Percentiles rank a stretch among this genome's conserved stretches.
phyloP scores from a whole-genome alignment of 2,329 filamentous ascomycete genomes.

The Parafenestella ontariensis region DNA sequence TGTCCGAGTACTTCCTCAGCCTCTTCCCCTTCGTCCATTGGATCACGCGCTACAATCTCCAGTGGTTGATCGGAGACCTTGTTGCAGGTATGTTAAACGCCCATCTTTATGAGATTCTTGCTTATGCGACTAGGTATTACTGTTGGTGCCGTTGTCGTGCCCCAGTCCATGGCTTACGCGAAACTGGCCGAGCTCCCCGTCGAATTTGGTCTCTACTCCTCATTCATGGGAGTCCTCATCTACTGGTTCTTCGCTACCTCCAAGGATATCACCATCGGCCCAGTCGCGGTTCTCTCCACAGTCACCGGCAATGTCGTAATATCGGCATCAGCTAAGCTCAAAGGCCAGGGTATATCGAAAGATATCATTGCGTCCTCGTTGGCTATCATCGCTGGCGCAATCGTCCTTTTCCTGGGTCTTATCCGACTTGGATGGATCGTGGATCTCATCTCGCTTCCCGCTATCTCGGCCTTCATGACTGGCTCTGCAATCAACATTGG shows the following conservation, averaged over 20 bases:
- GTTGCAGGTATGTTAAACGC: slow-evolving; percentile 73
- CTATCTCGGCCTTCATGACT: slow-evolving; percentile 97
- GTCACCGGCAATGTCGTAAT: slow-evolving; percentile 81
- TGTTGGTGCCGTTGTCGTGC: slow-evolving; percentile 81
- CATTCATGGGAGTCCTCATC: slow-evolving; percentile 92
- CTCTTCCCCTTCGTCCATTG: slow-evolving; percentile 91
- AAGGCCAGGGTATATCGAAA: slow-evolving; percentile 26
- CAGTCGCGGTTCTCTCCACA: slow-evolving; percentile 93
- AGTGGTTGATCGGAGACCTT: slow-evolving; percentile 89
- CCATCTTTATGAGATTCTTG: neutral
- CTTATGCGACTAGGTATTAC: slow-evolving; percentile 64
- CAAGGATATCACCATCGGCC: slow-evolving; percentile 97
- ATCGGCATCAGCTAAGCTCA: slow-evolving; percentile 62
- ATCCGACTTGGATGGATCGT: slow-evolving; percentile 88
- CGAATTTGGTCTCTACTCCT: slow-evolving; percentile 90
- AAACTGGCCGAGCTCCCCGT: slow-evolving; percentile 77
- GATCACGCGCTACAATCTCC: slow-evolving; percentile 85
- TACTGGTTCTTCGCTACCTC: slow-evolving; percentile 99
- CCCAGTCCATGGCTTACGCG: slow-evolving; percentile 96
- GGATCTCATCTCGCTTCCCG: slow-evolving; percentile 89
- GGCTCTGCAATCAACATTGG: slow-evolving; percentile 92
- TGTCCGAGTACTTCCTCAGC: slow-evolving; percentile 68
- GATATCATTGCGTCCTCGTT: slow-evolving; percentile 65
- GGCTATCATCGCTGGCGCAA: slow-evolving; percentile 77
- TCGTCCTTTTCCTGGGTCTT: slow-evolving; percentile 82